Base-by-base conservation (phyloP, 768 basidiomycete genomes). In the Sarcomyxa edulis region DNA sequence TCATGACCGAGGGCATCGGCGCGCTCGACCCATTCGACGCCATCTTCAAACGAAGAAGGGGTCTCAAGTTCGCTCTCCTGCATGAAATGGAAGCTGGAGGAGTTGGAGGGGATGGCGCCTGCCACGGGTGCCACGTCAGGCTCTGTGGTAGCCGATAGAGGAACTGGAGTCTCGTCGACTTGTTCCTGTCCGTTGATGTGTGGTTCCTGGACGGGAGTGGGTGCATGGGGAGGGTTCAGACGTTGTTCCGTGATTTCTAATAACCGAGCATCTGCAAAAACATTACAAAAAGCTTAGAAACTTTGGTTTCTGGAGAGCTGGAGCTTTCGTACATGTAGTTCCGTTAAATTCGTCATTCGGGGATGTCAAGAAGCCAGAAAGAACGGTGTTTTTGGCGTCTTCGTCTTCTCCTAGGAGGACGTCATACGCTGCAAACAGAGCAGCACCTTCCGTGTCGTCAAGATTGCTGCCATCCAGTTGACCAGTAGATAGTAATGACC, bases 1-100 rank as follows among this genome's bases (percentile, higher is more conserved):
- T 44, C 61, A 15, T 51, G 37, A 16, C 42, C 46, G 36, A 48
- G 60, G 35, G 52, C 60, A 11, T 72, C 71, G 14, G 69, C 47
- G 22, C 66, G 65, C 49, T 81, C 74, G 7, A 74, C 71, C 72
- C 73, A 79, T 51, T 81, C 79, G 6, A 64, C 65, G 20, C 53
- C 66, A 15, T 74, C 65, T 40, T 80, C 78, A 23, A 76, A 72
- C 8, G 67, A 50, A 15, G 46, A 19, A n/a, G 69, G 32, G 0
- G 68, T 54, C 44, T 85, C 86, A 24, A 89, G 66, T 50, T 90
- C 87, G 55, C 86, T 88, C 42, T 73, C 82, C 58, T 87, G 81
- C 65, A 91, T 83, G 58, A 90, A 91, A 51, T 74, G 76, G 70
- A 88, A 82, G 59, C 78, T 74, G 39, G 70, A 69, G 0, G 78